A percentile compares a stretch with the other conserved stretches of the same genome.
Conservation (phyloP, 148 eudicot genomes). For the Camellia japonica region DNA sequence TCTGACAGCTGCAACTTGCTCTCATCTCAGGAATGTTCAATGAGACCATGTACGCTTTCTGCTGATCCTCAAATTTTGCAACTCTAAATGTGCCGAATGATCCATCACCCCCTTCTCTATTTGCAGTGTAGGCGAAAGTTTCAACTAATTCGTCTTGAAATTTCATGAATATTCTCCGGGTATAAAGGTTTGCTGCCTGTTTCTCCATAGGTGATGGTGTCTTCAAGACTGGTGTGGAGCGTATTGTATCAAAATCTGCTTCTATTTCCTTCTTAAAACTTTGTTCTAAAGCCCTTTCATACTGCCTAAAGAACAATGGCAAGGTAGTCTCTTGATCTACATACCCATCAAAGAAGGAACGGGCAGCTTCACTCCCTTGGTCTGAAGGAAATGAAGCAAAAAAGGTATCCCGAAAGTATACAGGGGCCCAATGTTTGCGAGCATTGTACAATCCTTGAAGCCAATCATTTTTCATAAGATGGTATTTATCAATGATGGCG, state of each 20-base stretch:
- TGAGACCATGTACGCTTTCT: constrained; percentile 65
- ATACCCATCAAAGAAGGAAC: constrained; percentile 74
- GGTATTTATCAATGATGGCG: constrained; percentile 61
- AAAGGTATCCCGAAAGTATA: constrained; percentile 79
- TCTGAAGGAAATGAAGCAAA: constrained; percentile 64
- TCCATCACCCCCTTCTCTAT: constrained; percentile 67
- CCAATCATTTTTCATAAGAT: constrained; percentile 72
- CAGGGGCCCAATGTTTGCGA: constrained; percentile 80
- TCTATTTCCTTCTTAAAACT: constrained; percentile 75
- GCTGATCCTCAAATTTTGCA: constrained; percentile 80
- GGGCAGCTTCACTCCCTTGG: constrained; percentile 34
- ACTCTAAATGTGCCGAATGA: constrained; percentile 67
- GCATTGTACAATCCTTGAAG: constrained; percentile 59
- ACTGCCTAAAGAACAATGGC: constrained; percentile 85
- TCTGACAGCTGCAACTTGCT: constrained; percentile 81
- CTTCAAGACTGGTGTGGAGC: constrained; percentile 60
- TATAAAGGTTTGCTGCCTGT: constrained; percentile 76
- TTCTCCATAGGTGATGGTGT: constrained; percentile 99
- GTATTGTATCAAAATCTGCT: constrained; percentile 77
- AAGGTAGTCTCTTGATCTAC: constrained; percentile 74
- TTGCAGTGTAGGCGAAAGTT: constrained; percentile 92
- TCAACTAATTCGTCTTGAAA: constrained; percentile 94
- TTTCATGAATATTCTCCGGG: constrained; percentile 69
- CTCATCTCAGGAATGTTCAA: constrained; percentile 61
- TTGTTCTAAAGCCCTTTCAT: constrained; percentile 82